Evolutionary conservation across 2,329 filamentous ascomycete genomes (phyloP).

Genomic region (Monosporascus sp.): DNA sequence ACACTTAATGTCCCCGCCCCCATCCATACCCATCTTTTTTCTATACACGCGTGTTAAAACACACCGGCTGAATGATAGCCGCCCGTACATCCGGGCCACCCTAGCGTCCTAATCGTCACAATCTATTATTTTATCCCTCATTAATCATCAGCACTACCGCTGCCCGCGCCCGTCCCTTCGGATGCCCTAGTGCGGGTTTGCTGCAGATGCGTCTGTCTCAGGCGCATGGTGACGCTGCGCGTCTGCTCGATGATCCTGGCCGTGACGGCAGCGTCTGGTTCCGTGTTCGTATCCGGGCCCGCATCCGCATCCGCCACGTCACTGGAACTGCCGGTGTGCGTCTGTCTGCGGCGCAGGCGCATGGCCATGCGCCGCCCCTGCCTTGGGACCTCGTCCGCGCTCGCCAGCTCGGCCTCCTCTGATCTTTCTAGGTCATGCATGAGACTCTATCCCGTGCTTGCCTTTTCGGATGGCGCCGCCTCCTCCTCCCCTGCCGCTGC

Average conservation of each 20-base stretch:
- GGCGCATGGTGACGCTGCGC: background rate
- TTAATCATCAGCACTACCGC: too few species aligned
- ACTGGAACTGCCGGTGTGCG: background rate
- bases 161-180: too few species aligned
- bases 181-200: background rate
- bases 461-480: conserved; percentile 7
- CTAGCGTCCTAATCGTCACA: too few species aligned
- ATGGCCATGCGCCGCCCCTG: conserved; percentile 4
- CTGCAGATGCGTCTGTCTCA: background rate
- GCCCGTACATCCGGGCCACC: too few species aligned
- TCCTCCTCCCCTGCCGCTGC: conserved; percentile 1
- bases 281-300: conserved; percentile 2
- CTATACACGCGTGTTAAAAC: too few species aligned
- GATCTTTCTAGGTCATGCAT: conserved; percentile 11
- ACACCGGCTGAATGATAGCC: too few species aligned
- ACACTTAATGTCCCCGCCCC: too few species aligned
- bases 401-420: conserved; percentile 7
- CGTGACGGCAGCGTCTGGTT: background rate
- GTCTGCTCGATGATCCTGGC: background rate
- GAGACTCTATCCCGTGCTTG: conserved; percentile 19
- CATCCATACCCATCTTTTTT: too few species aligned
- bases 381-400: conserved; percentile 6
- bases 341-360: conserved; percentile 7
- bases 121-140: too few species aligned
- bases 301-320: conserved; percentile 16